Evolutionary conservation across 1,284 basidiomycete genomes (phyloP), one percentile per base, ranked within the genome.

Genomic region (Rhodotorula sp.): DNA sequence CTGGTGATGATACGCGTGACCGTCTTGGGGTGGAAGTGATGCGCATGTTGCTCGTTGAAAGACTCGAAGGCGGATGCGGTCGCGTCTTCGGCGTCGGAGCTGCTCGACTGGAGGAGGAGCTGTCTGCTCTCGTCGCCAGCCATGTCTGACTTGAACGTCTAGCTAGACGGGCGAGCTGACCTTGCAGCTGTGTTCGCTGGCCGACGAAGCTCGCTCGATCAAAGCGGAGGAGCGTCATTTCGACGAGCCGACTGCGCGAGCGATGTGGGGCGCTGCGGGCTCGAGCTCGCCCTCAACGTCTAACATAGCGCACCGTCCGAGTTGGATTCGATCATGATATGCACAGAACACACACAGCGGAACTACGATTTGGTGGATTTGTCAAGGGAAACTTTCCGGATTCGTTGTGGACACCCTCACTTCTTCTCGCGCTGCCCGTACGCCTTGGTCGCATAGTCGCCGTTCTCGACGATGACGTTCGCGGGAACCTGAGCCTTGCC

Each of bases 401-500:
- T 8, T 43, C 38, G 38, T 43, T 28, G 28, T 28, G 28, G 28
- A 28, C 28, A 28, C 28, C 28, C 28, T 28, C 28, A 60, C 58
- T 60, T 63, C 54, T 26, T 45, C 38, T n/a, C 28, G 23, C 66
- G 28, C 54, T 67, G 52, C 0, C 66, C 66, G 60, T 67, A 67
- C 6, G 31, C 52, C 28, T 49, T 43, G 4, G 70, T 68, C 3
- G 66, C 64, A 45, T 68, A 71, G 23, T 62, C 50, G 14, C 81
- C 81, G 52, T 77, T 74, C 69, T 80, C 78, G 48, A 81, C 80
- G 59, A 97, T 97, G 80, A 97, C 82, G 83, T 97, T 92, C 72
- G 85, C 87, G 0, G 89, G 86, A 12, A 89, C 86, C 82, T 95
- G 92, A 3, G 85, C 80, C 81, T 89, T 86, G 73, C 83, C 83